These are phyloP conservation scores for Xylariaceae sp. DNA, from an alignment of 2,329 filamentous ascomycete genomes.

Conservation along the genomic window DNA sequence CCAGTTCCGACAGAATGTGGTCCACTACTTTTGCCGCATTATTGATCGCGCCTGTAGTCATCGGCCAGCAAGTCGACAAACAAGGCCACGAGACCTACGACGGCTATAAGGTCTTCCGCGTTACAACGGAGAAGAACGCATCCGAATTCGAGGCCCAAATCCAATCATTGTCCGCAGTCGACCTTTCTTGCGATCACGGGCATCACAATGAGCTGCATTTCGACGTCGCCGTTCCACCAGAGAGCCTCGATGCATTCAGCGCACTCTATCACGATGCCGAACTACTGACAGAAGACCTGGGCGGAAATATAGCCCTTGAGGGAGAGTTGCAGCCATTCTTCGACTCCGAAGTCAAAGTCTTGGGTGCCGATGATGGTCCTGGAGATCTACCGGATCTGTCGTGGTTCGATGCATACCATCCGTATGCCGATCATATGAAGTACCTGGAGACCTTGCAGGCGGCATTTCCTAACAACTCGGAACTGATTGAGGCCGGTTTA, in stretches of 20 bases:
- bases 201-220: slow-evolving; percentile 26
- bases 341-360: slow-evolving; percentile 14
- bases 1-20: slow-evolving; percentile 10
- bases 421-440: slow-evolving; percentile 47
- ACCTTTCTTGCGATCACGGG: slow-evolving; percentile 29
- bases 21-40: slow-evolving; percentile 13
- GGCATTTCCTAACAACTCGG: slow-evolving; percentile 42
- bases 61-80: slow-evolving; percentile 20
- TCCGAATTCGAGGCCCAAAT: slow-evolving; percentile 28
- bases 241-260: slow-evolving; percentile 30
- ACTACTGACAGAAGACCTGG: slow-evolving; percentile 31
- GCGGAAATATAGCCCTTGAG: slow-evolving; percentile 32
- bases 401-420: slow-evolving; percentile 52
- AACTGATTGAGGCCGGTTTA: slow-evolving; percentile 43
- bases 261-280: slow-evolving; percentile 29
- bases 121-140: slow-evolving; percentile 25
- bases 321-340: slow-evolving; percentile 29
- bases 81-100: slow-evolving; percentile 31
- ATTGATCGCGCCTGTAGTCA: slow-evolving; percentile 12
- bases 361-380: slow-evolving; percentile 20
- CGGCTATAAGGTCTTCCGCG: slow-evolving; percentile 35
- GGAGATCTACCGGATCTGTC: slow-evolving; percentile 33
- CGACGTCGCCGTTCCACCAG: slow-evolving; percentile 34
- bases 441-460: slow-evolving; percentile 44
- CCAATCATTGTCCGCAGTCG: slow-evolving; percentile 27